These are phyloP conservation scores for Termitomyces bulborhizus DNA, from an alignment of 768 basidiomycete species.

Conservation along the genomic window DNA sequence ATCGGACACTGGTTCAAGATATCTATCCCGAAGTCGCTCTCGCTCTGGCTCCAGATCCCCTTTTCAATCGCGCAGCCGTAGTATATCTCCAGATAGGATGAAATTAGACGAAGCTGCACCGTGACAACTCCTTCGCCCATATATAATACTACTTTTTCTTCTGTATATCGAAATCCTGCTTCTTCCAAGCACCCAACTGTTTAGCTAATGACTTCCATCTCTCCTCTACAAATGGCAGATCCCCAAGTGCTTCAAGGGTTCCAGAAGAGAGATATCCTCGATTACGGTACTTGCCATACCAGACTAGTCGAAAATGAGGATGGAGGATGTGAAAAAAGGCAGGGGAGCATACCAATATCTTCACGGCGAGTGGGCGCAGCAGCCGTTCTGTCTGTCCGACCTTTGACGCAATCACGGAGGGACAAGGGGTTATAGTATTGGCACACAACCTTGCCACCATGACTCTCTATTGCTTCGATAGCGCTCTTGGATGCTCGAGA, in stretches of 20 bases:
- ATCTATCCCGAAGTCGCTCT: slow-evolving; percentile 62
- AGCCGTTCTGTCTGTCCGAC: slow-evolving; percentile 58
- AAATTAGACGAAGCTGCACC: slow-evolving; percentile 22
- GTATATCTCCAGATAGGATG: slow-evolving; percentile 55
- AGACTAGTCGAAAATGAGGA: slow-evolving; percentile 38
- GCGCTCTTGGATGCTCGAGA: slow-evolving; percentile 86
- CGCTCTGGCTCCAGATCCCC: slow-evolving; percentile 38
- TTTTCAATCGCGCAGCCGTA: slow-evolving; percentile 50
- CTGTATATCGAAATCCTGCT: slow-evolving; percentile 34
- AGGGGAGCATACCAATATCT: slow-evolving; percentile 63
- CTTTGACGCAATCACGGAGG: slow-evolving; percentile 72
- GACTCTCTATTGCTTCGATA: slow-evolving; percentile 74
- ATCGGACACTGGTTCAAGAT: slow-evolving; percentile 47
- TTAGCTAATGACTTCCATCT: slow-evolving; percentile 63
- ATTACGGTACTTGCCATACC: slow-evolving; percentile 71
- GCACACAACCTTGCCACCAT: slow-evolving; percentile 81
- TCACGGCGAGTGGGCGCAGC: slow-evolving; percentile 83
- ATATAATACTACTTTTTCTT: slow-evolving; percentile 28
- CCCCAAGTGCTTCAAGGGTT: slow-evolving; percentile 44
- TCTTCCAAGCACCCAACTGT: slow-evolving; percentile 53
- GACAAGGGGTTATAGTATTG: slow-evolving; percentile 88
- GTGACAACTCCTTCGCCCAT: not conserved
- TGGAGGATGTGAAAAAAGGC: not conserved
- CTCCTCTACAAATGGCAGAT: slow-evolving; percentile 56
- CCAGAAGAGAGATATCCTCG: slow-evolving; percentile 68